Evolutionary conservation across 805 yeast species (phyloP), one percentile per base, ranked within the genome.

Genomic region (Ogataea pignaliae): DNA sequence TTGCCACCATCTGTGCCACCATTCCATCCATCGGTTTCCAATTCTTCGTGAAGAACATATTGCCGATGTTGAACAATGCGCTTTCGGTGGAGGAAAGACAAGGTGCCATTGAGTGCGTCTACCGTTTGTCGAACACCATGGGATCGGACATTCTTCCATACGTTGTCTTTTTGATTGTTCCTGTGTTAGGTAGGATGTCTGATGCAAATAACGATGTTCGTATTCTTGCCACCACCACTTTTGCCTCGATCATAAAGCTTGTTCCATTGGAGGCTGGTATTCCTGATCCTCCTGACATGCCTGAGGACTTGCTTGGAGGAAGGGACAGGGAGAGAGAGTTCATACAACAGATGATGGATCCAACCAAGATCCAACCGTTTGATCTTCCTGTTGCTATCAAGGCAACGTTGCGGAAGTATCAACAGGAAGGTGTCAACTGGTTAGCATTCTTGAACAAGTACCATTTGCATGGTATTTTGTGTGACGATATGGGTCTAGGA

Each of bases 401-500:
- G 50, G 99, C 99, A 0, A 88, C 95, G 1, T 73, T 93, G 50
- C 79, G 99, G 61, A 85, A 87, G 50, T 93, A 93, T 61, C 99
- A 93, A 68, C 98, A 93, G 63, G 98, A 93, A 48, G 99, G 99
- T 65, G 95, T 93, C 33, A 93, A 91, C 62, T 93, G 99, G 99
- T 72, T 93, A 42, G 96, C 96, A 9, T 93, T 93, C 60, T 74
- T 93, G 57, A 93, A 93, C 68, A 87, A 87, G 57, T 93, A 93
- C 61, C 96, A 91, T 63, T 70, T 93, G 42, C 99, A 93, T 68
- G 99, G 99, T 42, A 91, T 93, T 57, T 71, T 93, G 39, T 93
- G 99, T 79, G 99, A 93, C 63, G 99, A 93, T 79, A 93, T 93
- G 99, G 99, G 99, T 7, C 73, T 93, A 29, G 99, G 99, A 41